Base-by-base conservation (phyloP, 2,329 filamentous ascomycete genomes). In the Plenodomus lindquistii region DNA sequence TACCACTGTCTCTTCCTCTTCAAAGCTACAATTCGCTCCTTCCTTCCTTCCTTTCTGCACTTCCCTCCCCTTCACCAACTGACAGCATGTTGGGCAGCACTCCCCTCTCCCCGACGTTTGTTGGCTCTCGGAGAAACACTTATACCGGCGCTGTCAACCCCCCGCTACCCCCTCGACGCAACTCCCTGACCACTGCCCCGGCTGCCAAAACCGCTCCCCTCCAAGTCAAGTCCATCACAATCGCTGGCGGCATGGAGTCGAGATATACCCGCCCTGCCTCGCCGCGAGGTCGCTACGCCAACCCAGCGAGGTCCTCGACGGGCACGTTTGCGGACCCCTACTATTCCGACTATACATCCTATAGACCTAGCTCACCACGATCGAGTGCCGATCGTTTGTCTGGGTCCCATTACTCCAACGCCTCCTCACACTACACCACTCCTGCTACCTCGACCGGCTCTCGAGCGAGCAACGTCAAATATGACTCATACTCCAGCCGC, bases 401-500 rank as follows among this genome's bases (percentile, higher is more conserved):
- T 3, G 44, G 48, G 37, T 48, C 64, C 16, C 60, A 66, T 58
- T 62, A 67, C 44, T 45, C 50, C 40, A 44, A 55, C 17, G 41
- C 37, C 22, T 31, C 27, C 6, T 8, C 27, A 31, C 15, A 31
- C 11, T 60, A 60, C 39, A 65, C 70, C 44, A 44, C 55, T 10
- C 62, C 65, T 36, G 62, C 42, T 53, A 59, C 42, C 46, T 60
- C 66, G 15, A 53, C 63, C 60, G 46, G 59, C 50, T 63, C 67
- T 8, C 65, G 68, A 20, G 37, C 56, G 5, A 57, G 50, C 38
- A 65, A 51, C 41, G 46, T 64, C 58, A 72, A 71, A 42, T 74
- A 74, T 59, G 75, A 77, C 54, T 64, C 73, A 8, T 78, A 78
- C 65, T 65, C 71, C 7, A 73, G 75, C 38, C 68, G 77, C 48